These are phyloP conservation scores for Phylloporus arenicola DNA, from an alignment of 768 basidiomycete genomes.

Conservation along the genomic window DNA sequence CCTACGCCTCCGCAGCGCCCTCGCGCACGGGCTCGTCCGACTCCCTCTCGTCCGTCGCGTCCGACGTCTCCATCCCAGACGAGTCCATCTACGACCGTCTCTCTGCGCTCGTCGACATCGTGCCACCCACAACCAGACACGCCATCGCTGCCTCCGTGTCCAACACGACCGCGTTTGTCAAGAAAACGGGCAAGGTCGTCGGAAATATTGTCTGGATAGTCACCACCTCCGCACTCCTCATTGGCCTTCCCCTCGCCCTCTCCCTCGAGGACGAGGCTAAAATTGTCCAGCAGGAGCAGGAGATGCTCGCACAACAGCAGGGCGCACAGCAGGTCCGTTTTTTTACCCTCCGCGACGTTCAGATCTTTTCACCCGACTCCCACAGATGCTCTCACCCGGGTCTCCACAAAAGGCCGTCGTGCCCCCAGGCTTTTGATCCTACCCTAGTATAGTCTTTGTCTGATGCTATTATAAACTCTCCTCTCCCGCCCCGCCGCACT, in stretches of 20 bases:
- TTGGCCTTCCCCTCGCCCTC: constrained; percentile 89
- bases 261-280: constrained; percentile 95
- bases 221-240: constrained; percentile 88
- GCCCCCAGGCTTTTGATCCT: constrained; percentile 74
- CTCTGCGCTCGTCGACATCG: constrained; percentile 90
- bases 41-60: constrained; percentile 77
- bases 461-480: constrained; percentile 24
- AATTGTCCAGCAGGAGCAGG: constrained; percentile 89
- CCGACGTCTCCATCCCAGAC: constrained; percentile 59
- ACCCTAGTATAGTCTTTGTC: constrained; percentile 9
- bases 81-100: constrained; percentile 88
- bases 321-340: constrained; percentile 80
- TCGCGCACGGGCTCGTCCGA: constrained; percentile 63
- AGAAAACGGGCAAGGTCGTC: constrained; percentile 61
- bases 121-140: constrained; percentile 86
- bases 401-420: constrained; percentile 52
- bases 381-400: constrained; percentile 66
- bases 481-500: constrained; percentile 12
- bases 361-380: constrained; percentile 9
- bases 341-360: neutral
- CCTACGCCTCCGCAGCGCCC: constrained; percentile 70
- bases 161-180: constrained; percentile 58
- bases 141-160: constrained; percentile 57
- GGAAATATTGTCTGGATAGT: constrained; percentile 94
- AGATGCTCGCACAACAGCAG: constrained; percentile 88